Percentiles rank a stretch among this genome's conserved stretches.
Conservation (phyloP, 2,329 filamentous ascomycete genomes). For the Bipolaris gigantea region DNA sequence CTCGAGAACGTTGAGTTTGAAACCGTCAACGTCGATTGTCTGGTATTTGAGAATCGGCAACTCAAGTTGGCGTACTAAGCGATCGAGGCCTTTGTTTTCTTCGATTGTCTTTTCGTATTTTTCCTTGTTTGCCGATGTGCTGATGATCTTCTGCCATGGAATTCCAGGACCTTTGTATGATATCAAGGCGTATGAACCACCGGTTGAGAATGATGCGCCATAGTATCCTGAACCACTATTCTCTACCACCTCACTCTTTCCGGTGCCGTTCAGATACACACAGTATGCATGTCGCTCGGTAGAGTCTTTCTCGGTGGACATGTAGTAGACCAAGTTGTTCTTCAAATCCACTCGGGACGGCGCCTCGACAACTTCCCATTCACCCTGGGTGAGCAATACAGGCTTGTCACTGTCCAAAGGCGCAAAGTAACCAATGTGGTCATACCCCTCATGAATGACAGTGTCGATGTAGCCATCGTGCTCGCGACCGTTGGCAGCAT, state of each 20-base stretch:
- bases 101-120: conserved; percentile 73
- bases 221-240: conserved; percentile 76
- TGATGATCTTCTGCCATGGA: conserved; percentile 89
- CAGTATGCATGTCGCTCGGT: conserved; percentile 92
- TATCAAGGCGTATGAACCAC: conserved; percentile 80
- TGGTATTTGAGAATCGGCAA: conserved; percentile 82
- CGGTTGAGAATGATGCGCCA: conserved; percentile 77
- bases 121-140: conserved; percentile 69
- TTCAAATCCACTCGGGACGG: conserved; percentile 82
- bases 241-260: conserved; percentile 73
- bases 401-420: conserved; percentile 83
- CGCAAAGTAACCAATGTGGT: conserved; percentile 91
- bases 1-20: conserved; percentile 74
- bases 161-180: conserved; percentile 81
- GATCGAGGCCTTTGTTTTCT: conserved; percentile 70
- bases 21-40: conserved; percentile 80
- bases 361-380: conserved; percentile 89
- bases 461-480: conserved; percentile 93
- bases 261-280: conserved; percentile 79
- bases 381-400: conserved; percentile 79
- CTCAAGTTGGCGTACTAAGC: conserved; percentile 73
- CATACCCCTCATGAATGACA: conserved; percentile 80
- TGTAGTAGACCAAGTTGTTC: conserved; percentile 88
- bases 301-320: conserved; percentile 81
- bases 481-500: conserved; percentile 71